These are phyloP conservation scores for Avicennia marina DNA, from an alignment of 257 asterid species.

Conservation along the genomic window DNA sequence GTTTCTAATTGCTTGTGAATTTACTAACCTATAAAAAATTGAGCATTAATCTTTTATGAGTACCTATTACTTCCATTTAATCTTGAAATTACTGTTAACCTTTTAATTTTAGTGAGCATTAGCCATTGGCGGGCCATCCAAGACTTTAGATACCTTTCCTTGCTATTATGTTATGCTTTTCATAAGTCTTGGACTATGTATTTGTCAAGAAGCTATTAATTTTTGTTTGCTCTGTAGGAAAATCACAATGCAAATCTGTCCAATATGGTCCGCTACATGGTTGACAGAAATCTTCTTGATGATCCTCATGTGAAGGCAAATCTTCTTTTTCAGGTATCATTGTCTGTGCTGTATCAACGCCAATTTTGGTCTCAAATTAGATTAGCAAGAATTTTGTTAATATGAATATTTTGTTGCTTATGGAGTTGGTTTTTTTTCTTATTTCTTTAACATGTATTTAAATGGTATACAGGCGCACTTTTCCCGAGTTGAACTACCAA, in stretches of 20 bases:
- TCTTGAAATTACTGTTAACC: background rate
- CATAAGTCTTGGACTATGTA: too few relatives aligned
- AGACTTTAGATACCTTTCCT: too few relatives aligned
- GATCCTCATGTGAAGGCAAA: constrained; percentile 98
- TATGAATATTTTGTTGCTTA: constrained; percentile 12
- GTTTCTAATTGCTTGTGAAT: background rate
- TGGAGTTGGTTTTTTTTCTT: constrained; percentile 8
- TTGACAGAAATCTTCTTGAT: constrained; percentile 82
- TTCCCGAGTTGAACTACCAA: constrained; percentile 73
- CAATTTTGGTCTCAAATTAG: too few relatives aligned
- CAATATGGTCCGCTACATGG: constrained; percentile 61
- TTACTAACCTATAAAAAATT: background rate
- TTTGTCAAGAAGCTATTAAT: background rate
- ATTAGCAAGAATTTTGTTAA: too few relatives aligned
- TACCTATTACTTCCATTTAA: background rate
- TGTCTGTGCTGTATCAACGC: constrained; percentile 8
- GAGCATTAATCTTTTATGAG: background rate
- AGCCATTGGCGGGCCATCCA: too few relatives aligned
- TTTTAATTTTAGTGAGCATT: too few relatives aligned
- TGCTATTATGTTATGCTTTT: too few relatives aligned
- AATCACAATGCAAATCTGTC: constrained; percentile 72
- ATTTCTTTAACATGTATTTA: constrained; percentile 16
- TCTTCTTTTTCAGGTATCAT: constrained; percentile 87
- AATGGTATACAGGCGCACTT: constrained; percentile 78
- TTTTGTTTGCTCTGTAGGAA: constrained; percentile 46